Evolutionary conservation across 2,329 filamentous ascomycete species (phyloP), one percentile per base, ranked within the genome.

Genomic region (Ascochyta pisi): DNA sequence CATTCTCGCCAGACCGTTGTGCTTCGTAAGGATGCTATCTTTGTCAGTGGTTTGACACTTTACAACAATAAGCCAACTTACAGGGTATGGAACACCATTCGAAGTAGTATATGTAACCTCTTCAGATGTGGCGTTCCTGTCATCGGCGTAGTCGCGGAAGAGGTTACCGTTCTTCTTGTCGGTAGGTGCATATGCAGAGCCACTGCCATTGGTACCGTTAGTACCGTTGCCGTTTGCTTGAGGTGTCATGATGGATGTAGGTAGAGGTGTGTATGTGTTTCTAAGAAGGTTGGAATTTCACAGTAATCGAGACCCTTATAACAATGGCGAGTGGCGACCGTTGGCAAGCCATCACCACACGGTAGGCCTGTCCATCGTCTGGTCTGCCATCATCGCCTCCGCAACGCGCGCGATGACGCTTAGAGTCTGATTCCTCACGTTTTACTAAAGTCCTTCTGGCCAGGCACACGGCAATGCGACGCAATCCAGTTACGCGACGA

Each of bases 1-100:
- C 85, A 39, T 83, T 84, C 63, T 84, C 82, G 61, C 84, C 84
- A 4, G 76, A 81, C 26, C 84, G 76, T 71, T 86, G 83, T 0
- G 79, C 67, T 64, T 84, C 84, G 63, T 86, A 86, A 1, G 84
- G 83, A 61, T 87, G 83, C 37, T 40, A 40, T 5, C 12, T 24
- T 15, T 15, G 22, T 40, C 19, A 40, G 19, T 13, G 6, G 15
- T 13, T 40, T 23, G 12, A 40, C 5, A 15, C 10, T 15, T 12
- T 6, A 7, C 5, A 13, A 40, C 3, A 1, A 23, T 2, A 12
- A 12, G 9, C 7, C 3, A 22, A 40, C 37, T 23, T 40, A 40
- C 37, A 8, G 84, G 78, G 62, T 84, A 79, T 1, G 84, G 84
- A 0, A 78, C 79, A 51, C 83, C 83, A 70, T 85, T 86, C 73